Base-by-base conservation (phyloP, 2,329 filamentous ascomycete species). In the Chrysosporium keratinophilum region DNA sequence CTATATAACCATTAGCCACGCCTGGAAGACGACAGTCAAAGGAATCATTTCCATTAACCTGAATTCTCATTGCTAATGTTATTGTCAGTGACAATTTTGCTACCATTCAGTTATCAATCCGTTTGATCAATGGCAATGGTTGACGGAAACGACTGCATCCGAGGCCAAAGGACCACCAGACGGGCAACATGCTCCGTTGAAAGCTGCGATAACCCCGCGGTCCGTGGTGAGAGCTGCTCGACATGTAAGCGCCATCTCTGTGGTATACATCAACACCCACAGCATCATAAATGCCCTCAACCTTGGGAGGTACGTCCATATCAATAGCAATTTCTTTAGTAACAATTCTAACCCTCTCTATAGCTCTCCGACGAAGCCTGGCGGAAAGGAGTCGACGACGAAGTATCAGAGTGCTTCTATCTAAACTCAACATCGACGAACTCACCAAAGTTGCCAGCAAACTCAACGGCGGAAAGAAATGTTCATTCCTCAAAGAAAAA, bases 401-500 rank as follows among this genome's bases (percentile, higher is more conserved):
- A 49, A 40, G 46, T 40, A 12, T 12, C 34, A 11, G 34, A 20
- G 2, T n/a, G n/a, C 11, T 49, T 12, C 34, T 39, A 3, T 39
- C 33, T 9, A 33, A 3, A 11, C 23, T 49, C 10, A 49, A 39
- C 6, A 28, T 65, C 14, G 43, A 55, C 45, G 69, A 67, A 15
- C 69, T 76, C n/a, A 60, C 60, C 33, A 57, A 65, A 19, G 64
- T 64, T 59, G 71, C 71, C 20, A 69, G 63, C 48, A 23, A 58
- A 51, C 56, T 74, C 34, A 68, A 69, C 17, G 34, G 59, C 9
- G 70, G 71, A 6, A 56, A 71, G 10, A 50, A 59, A 17, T 74
- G 69, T 52, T 65, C 62, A n/a, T 65, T 20, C 63, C 72, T 34
- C 57, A 63, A n/a, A 70, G 73, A 63, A 64, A 72, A 52, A 61